These are phyloP conservation scores for Rhytidhysteron rufulum DNA, from an alignment of 2,329 filamentous ascomycete genomes.

Conservation along the genomic window DNA sequence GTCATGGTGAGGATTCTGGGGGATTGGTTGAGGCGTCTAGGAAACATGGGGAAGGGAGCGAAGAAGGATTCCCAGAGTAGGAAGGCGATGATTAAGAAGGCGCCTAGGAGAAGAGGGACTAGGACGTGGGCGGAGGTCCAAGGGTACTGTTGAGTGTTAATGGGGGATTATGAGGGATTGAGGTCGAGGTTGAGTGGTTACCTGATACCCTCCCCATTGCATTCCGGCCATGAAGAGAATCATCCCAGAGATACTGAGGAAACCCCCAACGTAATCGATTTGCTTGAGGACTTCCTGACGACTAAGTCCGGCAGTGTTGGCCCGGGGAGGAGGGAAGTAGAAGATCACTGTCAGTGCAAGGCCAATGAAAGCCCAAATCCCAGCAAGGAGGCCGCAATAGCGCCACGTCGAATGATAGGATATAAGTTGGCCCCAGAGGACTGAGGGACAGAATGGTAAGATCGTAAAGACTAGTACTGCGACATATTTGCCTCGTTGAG, in stretches of 20 bases:
- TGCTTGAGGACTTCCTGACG: constrained; percentile 21
- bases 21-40: constrained; percentile 24
- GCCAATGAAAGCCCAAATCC: constrained; percentile 49
- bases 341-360: constrained; percentile 46
- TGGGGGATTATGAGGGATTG: no score
- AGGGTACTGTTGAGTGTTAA: constrained; percentile 47
- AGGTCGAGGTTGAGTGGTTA: not conserved
- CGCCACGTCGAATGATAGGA: constrained; percentile 48
- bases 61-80: constrained; percentile 44
- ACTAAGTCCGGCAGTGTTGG: constrained; percentile 24
- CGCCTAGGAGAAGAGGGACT: constrained; percentile 51
- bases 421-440: constrained; percentile 59
- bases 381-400: constrained; percentile 52
- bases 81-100: constrained; percentile 43
- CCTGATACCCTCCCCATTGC: constrained; percentile 45
- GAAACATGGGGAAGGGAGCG: constrained; percentile 41
- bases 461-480: constrained; percentile 58
- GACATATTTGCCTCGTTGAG: constrained; percentile 61
- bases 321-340: constrained; percentile 41
- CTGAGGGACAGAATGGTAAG: constrained; percentile 58
- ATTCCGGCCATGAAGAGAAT: constrained; percentile 27
- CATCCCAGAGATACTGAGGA: constrained; percentile 22
- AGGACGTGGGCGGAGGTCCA: constrained; percentile 56
- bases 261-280: constrained; percentile 25
- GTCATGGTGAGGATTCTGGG: constrained; percentile 24